Conservation (phyloP, 257 asterid species). For the Ajuga chamaepitys region DNA sequence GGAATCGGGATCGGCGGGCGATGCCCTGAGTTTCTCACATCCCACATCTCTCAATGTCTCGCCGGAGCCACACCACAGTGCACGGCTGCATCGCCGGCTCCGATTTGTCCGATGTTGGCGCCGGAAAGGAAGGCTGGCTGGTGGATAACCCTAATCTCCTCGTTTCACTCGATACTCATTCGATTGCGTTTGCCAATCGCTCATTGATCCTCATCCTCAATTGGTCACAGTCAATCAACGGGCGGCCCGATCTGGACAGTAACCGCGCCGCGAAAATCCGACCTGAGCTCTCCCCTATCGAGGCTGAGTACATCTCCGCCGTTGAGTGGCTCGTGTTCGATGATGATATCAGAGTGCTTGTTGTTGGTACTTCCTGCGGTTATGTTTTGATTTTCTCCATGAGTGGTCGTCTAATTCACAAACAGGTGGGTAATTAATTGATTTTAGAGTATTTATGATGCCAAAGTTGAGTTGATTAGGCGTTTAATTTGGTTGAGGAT, state of each 20-base stretch:
- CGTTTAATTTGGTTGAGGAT: too few relatives aligned
- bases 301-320: constrained; percentile 74
- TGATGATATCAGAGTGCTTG: constrained; percentile 59
- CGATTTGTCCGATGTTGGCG: constrained; percentile 65
- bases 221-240: constrained; percentile 36
- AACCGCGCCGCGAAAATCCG: constrained; percentile 49
- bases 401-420: constrained; percentile 70
- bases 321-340: constrained; percentile 78
- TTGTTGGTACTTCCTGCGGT: constrained; percentile 84
- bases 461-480: too few relatives aligned
- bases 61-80: constrained; percentile 71
- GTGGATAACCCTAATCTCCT: constrained; percentile 59
- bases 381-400: constrained; percentile 65
- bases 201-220: constrained; percentile 53
- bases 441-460: too few relatives aligned
- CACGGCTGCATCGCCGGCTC: constrained; percentile 71
- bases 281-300: constrained; percentile 79
- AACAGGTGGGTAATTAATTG: constrained; percentile 45
- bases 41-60: constrained; percentile 38
- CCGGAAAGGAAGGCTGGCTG: constrained; percentile 93
- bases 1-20: constrained; percentile 10
- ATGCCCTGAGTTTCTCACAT: constrained; percentile 16
- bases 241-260: constrained; percentile 28
- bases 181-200: constrained; percentile 72
- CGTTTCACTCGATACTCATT: constrained; percentile 66